Percentiles rank a stretch among this genome's conserved stretches.
Evolutionary conservation across 345 rosid genomes (phyloP).

Genomic region (Carallia pectinifolia): DNA sequence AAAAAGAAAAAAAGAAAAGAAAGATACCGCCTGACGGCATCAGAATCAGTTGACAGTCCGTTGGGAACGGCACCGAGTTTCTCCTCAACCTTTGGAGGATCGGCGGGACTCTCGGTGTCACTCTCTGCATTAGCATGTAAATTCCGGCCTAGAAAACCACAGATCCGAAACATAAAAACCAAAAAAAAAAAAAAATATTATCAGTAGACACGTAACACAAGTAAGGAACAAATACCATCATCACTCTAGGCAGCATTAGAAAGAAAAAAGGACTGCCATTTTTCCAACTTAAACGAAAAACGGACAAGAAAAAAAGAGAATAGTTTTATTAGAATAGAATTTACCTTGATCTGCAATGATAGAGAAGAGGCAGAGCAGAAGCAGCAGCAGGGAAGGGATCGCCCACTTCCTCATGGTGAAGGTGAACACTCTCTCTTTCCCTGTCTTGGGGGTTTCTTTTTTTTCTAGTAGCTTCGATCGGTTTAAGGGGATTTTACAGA

Average conservation of each 20-base stretch:
- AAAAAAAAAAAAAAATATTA: neutral
- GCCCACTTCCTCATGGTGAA: slow-evolving; percentile 85
- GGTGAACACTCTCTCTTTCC: too few relatives aligned
- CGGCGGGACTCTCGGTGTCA: slow-evolving; percentile 49
- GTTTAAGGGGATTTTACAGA: neutral
- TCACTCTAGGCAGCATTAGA: neutral
- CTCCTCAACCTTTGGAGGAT: slow-evolving; percentile 95
- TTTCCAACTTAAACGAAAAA: neutral
- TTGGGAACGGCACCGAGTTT: slow-evolving; percentile 86
- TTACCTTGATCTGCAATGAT: slow-evolving; percentile 87
- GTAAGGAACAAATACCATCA: neutral
- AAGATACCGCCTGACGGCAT: slow-evolving; percentile 75
- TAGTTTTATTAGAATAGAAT: neutral
- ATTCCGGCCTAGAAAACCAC: slow-evolving; percentile 53
- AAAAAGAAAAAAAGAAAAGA: neutral
- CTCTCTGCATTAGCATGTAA: slow-evolving; percentile 77
- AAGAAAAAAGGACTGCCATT: neutral
- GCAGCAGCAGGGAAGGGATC: slow-evolving; percentile 70
- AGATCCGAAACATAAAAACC: slow-evolving; percentile 24
- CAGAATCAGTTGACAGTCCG: slow-evolving; percentile 93
- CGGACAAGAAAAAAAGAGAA: neutral
- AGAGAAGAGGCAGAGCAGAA: slow-evolving; percentile 52
- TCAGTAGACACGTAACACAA: too few relatives aligned
- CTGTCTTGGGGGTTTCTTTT: neutral
- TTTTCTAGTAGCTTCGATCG: slow-evolving; percentile 26